phyloP scores from a whole-genome alignment of 2,329 filamentous ascomycete genomes.

The Didymella arachidicola region DNA sequence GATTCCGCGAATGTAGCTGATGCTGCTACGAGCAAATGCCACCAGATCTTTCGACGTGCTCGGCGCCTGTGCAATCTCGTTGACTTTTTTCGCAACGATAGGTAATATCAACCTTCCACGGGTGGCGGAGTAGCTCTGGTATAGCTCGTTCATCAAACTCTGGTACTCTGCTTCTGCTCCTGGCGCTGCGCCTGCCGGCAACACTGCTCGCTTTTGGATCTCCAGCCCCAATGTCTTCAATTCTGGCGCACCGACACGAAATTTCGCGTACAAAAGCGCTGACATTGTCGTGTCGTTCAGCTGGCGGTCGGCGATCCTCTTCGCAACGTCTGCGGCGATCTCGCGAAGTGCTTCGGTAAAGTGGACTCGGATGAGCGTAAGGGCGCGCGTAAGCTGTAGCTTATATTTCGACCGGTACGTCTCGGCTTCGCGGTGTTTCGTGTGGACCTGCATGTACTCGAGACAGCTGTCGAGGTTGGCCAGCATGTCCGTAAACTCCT shows the following conservation, averaged over 20 bases:
- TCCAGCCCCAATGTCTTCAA: constrained; percentile 71
- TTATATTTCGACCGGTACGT: constrained; percentile 88
- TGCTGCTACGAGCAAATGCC: constrained; percentile 68
- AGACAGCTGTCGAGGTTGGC: constrained; percentile 88
- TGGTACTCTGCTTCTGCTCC: constrained; percentile 70
- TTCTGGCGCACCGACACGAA: constrained; percentile 70
- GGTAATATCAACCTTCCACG: constrained; percentile 67
- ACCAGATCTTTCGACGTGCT: constrained; percentile 70
- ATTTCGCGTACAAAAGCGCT: constrained; percentile 74
- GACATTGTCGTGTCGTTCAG: constrained; percentile 76
- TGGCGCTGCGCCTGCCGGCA: constrained; percentile 65
- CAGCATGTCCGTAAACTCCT: constrained; percentile 87
- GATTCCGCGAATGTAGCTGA: constrained; percentile 70
- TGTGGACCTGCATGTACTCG: constrained; percentile 87
- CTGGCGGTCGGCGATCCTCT: constrained; percentile 70
- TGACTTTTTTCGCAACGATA: constrained; percentile 68
- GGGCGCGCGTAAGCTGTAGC: constrained; percentile 74
- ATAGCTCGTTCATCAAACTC: constrained; percentile 70
- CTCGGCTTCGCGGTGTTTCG: constrained; percentile 84
- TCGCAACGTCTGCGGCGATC: constrained; percentile 67
- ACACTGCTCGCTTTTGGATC: constrained; percentile 70
- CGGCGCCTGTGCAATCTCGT: constrained; percentile 64
- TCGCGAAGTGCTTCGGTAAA: constrained; percentile 70
- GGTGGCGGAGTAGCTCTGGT: constrained; percentile 68
- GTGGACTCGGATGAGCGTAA: constrained; percentile 72